phyloP scores from a whole-genome alignment of 768 basidiomycete species.

The Sistotremastrum niveocremeum region DNA sequence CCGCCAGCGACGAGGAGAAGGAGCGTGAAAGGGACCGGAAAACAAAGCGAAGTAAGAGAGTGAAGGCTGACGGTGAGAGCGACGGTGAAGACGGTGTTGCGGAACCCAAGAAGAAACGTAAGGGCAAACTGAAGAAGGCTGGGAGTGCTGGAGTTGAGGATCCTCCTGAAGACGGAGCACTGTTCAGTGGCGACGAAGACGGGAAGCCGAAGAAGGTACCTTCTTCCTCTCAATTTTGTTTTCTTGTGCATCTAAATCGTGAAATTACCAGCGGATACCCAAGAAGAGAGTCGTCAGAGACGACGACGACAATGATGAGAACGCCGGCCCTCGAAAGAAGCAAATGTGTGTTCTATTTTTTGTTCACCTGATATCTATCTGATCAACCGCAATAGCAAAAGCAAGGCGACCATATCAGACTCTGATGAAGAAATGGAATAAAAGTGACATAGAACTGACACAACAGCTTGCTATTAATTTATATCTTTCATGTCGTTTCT shows the following conservation, averaged over 20 bases:
- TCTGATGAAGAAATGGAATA: slow-evolving; percentile 76
- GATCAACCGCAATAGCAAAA: slow-evolving; percentile 44
- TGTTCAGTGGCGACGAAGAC: slow-evolving; percentile 60
- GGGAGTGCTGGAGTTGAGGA: slow-evolving; percentile 23
- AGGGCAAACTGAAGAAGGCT: slow-evolving; percentile 50
- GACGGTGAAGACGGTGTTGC: slow-evolving; percentile 19
- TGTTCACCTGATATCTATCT: background rate
- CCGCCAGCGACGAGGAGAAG: slow-evolving; percentile 67
- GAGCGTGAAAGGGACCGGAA: slow-evolving; percentile 40
- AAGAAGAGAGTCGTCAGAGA: slow-evolving; percentile 73
- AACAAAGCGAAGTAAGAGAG: slow-evolving; percentile 41
- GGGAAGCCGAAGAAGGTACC: slow-evolving; percentile 57
- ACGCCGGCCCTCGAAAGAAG: slow-evolving; percentile 50
- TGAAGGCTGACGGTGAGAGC: slow-evolving; percentile 18
- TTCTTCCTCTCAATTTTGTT: background rate
- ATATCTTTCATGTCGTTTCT: no score
- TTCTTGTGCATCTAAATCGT: background rate
- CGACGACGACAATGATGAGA: slow-evolving; percentile 61
- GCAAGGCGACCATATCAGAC: slow-evolving; percentile 76
- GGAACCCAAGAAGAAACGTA: slow-evolving; percentile 60
- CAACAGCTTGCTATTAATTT: no score
- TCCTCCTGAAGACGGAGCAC: slow-evolving; percentile 48
- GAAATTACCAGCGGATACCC: slow-evolving; percentile 22
- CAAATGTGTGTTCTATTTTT: slow-evolving; percentile 42
- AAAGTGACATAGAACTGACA: slow-evolving; percentile 3